These are phyloP conservation scores for Hypoxylon trugodes DNA, from an alignment of 495 filamentous ascomycete genomes.

Conservation along the genomic window DNA sequence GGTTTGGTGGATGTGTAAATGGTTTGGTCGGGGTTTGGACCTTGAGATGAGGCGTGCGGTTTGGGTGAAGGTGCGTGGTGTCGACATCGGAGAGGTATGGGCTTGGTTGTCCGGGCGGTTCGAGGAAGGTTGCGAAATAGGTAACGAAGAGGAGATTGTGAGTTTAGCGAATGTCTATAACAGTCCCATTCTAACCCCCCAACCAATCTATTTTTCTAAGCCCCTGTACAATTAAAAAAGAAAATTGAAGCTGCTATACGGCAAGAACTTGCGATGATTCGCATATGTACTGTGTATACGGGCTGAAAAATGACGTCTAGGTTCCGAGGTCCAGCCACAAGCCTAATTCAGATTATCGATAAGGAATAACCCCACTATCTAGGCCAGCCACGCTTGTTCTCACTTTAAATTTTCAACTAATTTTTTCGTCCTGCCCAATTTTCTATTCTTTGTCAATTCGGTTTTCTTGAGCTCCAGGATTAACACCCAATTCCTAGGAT, in stretches of 20 bases:
- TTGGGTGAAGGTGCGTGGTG: slow-evolving; percentile 6
- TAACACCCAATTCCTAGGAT: slow-evolving; percentile 30
- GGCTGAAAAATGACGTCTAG: slow-evolving; percentile 14
- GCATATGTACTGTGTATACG: background rate
- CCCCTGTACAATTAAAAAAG: background rate
- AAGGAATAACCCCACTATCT: background rate
- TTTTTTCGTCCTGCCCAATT: slow-evolving; percentile 14
- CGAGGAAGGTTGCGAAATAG: background rate
- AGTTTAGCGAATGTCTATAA: background rate
- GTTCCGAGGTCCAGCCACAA: background rate
- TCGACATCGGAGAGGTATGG: slow-evolving; percentile 20
- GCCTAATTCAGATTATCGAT: slow-evolving; percentile 15
- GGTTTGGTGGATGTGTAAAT: background rate
- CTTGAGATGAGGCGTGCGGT: background rate
- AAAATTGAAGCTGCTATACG: background rate
- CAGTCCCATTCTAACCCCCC: slow-evolving; percentile 1
- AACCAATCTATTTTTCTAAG: slow-evolving; percentile 6
- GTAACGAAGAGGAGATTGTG: background rate
- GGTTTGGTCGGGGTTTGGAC: background rate
- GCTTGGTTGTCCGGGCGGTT: slow-evolving; percentile 7
- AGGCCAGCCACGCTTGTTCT: slow-evolving; percentile 6
- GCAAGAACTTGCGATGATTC: background rate
- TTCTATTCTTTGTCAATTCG: slow-evolving; percentile 1
- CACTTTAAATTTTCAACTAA: slow-evolving; percentile 19
- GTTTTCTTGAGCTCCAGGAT: slow-evolving; percentile 8